Percentiles rank a stretch among this genome's conserved stretches.
Conservation (phyloP, 176 grass and related monocot genomes). For the Oryza brachyantha region DNA sequence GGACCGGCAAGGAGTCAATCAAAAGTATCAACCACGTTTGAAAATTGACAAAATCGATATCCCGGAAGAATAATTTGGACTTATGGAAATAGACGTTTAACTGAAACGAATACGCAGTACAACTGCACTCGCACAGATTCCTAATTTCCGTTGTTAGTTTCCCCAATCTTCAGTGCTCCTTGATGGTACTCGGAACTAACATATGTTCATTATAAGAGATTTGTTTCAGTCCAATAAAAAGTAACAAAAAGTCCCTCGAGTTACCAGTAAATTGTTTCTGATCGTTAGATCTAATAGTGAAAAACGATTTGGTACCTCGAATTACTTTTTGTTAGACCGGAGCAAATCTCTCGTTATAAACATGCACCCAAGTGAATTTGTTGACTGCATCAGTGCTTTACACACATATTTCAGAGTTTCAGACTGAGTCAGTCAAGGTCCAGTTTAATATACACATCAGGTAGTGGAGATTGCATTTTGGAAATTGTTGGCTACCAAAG, state of each 20-base stretch:
- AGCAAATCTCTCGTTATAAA: neutral
- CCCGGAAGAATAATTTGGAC: neutral
- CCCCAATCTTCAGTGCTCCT: neutral
- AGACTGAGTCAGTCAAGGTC: neutral
- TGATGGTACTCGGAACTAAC: conserved; percentile 17
- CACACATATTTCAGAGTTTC: neutral
- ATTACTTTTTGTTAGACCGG: too few species aligned
- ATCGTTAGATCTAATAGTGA: too few species aligned
- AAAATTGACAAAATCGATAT: neutral
- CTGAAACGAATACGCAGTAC: neutral
- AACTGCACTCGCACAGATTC: neutral
- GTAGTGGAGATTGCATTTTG: neutral
- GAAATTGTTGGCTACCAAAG: neutral
- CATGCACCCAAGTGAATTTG: too few species aligned
- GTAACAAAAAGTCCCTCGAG: too few species aligned
- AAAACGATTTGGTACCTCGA: too few species aligned
- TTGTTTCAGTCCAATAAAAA: too few species aligned
- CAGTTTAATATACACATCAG: neutral
- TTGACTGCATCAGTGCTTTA: neutral
- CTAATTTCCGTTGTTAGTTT: neutral
- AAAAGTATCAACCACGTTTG: conserved; percentile 11
- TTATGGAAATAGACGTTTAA: neutral
- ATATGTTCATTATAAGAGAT: neutral
- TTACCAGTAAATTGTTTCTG: too few species aligned
- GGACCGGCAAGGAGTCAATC: neutral